Evolutionary conservation across 1,139 yeast species (phyloP), one percentile per base, ranked within the genome.

Genomic region (Kluyveromyces sp.): DNA sequence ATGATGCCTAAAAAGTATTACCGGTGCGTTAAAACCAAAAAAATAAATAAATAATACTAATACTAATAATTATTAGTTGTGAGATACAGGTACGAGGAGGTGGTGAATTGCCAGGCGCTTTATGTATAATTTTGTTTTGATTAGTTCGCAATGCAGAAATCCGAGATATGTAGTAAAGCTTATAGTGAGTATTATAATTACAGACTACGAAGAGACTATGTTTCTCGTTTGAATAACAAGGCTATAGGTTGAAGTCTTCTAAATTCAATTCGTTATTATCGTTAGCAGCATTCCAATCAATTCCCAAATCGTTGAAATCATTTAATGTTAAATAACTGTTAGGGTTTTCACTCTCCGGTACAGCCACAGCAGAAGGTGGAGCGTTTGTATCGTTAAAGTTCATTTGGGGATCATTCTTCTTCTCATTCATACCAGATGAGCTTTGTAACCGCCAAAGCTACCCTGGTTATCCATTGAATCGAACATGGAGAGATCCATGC

Each of bases 251-350:
- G 41, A 63, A 63, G n/a, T 53, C 57, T 41, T 56, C 55, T 29
- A 61, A 49, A 43, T 61, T 64, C 40, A 61, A 41, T 31, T 61
- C 65, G n/a, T 55, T 57, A 10, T 55, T 52, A 35, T 59, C 64
- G 7, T 60, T 63, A 7, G 54, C 52, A 1, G 56, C 58, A 54
- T 63, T 45, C 72, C 70, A 59, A 39, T 64, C 68, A 37, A 65
- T 55, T 43, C 64, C 64, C 29, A 62, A 48, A 45, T 64, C 66
- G 47, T 63, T 63, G 47, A 64, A 61, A 44, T 63, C 66, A 42
- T 62, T 64, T 41, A 63, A 50, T 6, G 67, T 63, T 48, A 63
- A 47, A 42, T 63, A 63, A 39, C 62, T 61, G 21, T 62, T 66
- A 8, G 53, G 50, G 31, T 51, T 52, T 10, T 39, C 28, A 32